These are phyloP conservation scores for Smallanthus sonchifolius DNA, from an alignment of 129 eudicot species.

Conservation along the genomic window DNA sequence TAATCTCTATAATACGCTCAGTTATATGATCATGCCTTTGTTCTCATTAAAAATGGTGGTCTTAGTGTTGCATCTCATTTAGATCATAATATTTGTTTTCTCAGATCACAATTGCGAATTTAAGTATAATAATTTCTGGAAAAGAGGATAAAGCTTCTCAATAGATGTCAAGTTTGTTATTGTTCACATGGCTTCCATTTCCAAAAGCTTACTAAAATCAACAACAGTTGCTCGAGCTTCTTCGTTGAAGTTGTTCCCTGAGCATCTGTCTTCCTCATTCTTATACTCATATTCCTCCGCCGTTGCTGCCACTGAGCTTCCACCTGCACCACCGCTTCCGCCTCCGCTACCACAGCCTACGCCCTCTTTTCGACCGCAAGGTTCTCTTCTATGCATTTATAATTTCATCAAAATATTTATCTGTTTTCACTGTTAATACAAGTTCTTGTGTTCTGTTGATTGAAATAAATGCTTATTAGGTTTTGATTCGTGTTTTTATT, in stretches of 20 bases:
- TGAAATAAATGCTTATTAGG: too few relatives aligned
- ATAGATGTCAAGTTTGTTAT: slow-evolving; percentile 4
- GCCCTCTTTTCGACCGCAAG: slow-evolving; percentile 38
- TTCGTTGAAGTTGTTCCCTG: slow-evolving; percentile 7
- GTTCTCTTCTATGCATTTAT: slow-evolving; percentile 13
- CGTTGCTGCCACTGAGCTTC: slow-evolving; percentile 23
- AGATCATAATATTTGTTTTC: too few relatives aligned
- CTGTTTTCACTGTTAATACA: neutral
- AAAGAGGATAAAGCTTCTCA: slow-evolving; percentile 13
- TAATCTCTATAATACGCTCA: too few relatives aligned
- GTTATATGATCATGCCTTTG: too few relatives aligned
- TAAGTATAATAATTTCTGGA: neutral
- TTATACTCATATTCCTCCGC: slow-evolving; percentile 17
- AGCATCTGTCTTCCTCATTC: neutral
- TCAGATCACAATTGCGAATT: too few relatives aligned
- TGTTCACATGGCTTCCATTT: slow-evolving; percentile 23
- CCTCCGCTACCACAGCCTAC: slow-evolving; percentile 27
- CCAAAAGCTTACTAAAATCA: slow-evolving; percentile 22
- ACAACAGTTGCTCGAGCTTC: slow-evolving; percentile 19
- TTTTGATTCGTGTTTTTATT: too few relatives aligned
- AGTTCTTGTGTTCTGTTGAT: neutral
- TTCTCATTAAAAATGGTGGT: too few relatives aligned
- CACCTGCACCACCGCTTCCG: slow-evolving; percentile 28
- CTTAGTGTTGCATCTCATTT: too few relatives aligned
- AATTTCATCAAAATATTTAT: neutral